Evolutionary conservation across 768 basidiomycete species (phyloP), one percentile per base, ranked within the genome.

Genomic region (Tylopilus sp.): DNA sequence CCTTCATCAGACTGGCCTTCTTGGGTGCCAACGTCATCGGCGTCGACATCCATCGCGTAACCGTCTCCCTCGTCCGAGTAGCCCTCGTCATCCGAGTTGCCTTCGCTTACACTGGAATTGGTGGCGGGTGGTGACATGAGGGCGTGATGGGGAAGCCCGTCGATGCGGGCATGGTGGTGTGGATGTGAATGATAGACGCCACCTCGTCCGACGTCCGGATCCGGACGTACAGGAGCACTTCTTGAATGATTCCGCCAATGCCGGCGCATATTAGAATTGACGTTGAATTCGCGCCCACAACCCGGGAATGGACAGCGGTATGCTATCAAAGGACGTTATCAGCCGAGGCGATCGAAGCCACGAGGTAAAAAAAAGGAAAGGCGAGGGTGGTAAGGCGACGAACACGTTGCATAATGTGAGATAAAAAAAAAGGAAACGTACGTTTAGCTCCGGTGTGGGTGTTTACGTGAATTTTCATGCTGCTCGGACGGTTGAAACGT

Each of bases 231-330:
- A 21, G 68, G 53, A 0, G 57, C 58, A 44, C 59, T 68, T 46
- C 65, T 31, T 0, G 67, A 70, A 54, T 90, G 87, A 64, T 86
- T 89, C 40, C 86, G 75, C 63, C 82, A 84, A 60, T 91, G 88
- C 6, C 88, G 74, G 26, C 88, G 78, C 88, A 90, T 91, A 65
- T 91, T 91, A 0, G 86, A 88, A 63, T 88, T 88, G 42, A 89
- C 89, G 56, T 88, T 90, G 70, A 91, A 91, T 52, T 85, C 80
- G 30, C 86, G 78, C 35, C 83, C 84, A 63, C 88, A 90, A 39
- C 81, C 78, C 6, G 83, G 85, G 74, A 74, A 86, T 4, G 86
- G 85, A 58, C 88, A 91, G 38, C 79, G 75, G 70, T 86, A 88
- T 18, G 87, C 89, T 86, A 55, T 56, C 41, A 45, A 18, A 6